Conservation (phyloP, 2,329 filamentous ascomycete genomes). For the Metarhizium robertsii region DNA sequence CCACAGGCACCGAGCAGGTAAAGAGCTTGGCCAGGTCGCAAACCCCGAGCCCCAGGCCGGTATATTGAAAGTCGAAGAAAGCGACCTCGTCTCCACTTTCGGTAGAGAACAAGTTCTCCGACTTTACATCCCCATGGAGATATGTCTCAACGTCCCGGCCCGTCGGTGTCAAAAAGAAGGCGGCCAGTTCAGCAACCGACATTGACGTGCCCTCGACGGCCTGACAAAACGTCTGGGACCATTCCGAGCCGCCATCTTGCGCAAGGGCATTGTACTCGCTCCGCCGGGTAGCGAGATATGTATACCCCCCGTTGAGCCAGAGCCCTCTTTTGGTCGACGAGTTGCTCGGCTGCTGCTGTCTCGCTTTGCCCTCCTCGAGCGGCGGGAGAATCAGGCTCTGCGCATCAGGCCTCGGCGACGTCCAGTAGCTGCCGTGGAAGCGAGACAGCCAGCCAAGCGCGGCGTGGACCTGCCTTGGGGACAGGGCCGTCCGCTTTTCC, state of each 20-base stretch:
- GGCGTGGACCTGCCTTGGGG: conserved; percentile 35
- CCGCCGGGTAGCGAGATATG: conserved; percentile 54
- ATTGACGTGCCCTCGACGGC: conserved; percentile 12
- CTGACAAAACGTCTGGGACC: conserved; percentile 40
- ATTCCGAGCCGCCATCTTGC: conserved; percentile 40
- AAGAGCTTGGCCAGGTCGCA: conserved; percentile 60
- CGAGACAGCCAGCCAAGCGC: conserved; percentile 53
- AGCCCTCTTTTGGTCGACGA: conserved; percentile 19
- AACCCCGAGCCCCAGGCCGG: conserved; percentile 53
- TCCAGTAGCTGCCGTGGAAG: conserved; percentile 51
- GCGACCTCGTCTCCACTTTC: conserved; percentile 39
- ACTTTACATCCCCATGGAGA: conserved; percentile 62
- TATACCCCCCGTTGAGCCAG: conserved; percentile 62
- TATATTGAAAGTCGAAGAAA: conserved; percentile 64
- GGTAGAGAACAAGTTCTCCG: conserved; percentile 56
- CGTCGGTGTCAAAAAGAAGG: conserved; percentile 37
- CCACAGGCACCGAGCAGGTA: conserved; percentile 52
- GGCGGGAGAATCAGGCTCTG: conserved; percentile 41
- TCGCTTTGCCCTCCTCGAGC: conserved; percentile 37
- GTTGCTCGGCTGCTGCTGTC: conserved; percentile 4
- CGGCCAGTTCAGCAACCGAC: conserved; percentile 43
- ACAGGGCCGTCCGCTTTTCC: conserved; percentile 40
- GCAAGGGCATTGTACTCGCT: conserved; percentile 43
- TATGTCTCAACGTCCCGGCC: conserved; percentile 41
- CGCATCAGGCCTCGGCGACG: conserved; percentile 13